Evolutionary conservation across 805 yeast species (phyloP), one percentile per base, ranked within the genome.

Genomic region (Yamadazyma paraphyllophila): DNA sequence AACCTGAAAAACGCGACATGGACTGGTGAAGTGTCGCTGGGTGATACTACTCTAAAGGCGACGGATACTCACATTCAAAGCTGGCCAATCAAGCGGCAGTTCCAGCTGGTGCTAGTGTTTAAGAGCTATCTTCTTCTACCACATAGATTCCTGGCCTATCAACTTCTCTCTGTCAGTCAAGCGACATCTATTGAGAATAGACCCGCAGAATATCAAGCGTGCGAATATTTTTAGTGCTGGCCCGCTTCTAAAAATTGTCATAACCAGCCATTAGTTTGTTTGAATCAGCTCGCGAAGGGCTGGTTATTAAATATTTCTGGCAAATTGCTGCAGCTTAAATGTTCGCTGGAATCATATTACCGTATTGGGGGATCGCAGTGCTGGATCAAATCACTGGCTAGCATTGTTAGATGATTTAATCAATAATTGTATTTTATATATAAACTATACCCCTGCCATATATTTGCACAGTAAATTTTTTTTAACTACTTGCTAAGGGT

Each of bases 321-420:
- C 13, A 29, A 39, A 14, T 4, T 12, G 15, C 16, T 15, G 42
- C 20, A 16, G 14, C 35, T 13, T 15, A 29, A 27, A 26, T 11
- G 24, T 38, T 44, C 47, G 47, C 47, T 39, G 47, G 47, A 44
- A 44, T 44, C 46, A 31, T 12, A 27, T 34, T 44, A 5, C 46
- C 46, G 8, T 6, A 38, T 44, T 27, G 12, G 38, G 44, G 24
- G 10, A 20, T 16, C 7, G 29, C 34, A 30, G 26, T 43, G 47
- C 47, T 44, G 47, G 47, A 44, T 44, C 47, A 32, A 34, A 25
- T 36, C 34, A 31, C 9, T 31, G 20, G 24, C 32, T 17, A 14
- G 30, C 25, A 41, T 33, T 41, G 39, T 34, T 34, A 25, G 9
- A 20, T 40, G 36, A 40, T 40, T 40, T 40, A 25, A 9, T 14